phyloP scores from a whole-genome alignment of 352 stramenopile genomes.

The Pythium oligandrum region DNA sequence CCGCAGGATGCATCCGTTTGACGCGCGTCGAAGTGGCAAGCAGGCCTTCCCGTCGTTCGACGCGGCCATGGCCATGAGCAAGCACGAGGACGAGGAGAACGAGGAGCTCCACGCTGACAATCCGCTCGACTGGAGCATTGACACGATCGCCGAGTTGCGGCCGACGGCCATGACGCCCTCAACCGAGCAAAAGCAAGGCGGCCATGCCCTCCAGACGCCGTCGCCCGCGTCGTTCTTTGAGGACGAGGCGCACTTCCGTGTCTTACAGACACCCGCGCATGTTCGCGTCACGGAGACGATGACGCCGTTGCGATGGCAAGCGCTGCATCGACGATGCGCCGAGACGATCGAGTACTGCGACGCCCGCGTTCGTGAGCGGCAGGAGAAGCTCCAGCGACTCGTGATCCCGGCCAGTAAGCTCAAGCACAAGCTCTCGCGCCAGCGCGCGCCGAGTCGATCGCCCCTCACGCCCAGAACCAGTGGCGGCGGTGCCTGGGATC shows the following conservation, averaged over 20 bases:
- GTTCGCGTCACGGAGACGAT: slow-evolving; percentile 3
- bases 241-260: slow-evolving; percentile 36
- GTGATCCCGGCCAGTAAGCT: slow-evolving; percentile 18
- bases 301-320: slow-evolving; percentile 7
- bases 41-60: slow-evolving; percentile 51
- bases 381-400: slow-evolving; percentile 34
- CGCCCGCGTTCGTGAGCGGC: slow-evolving; percentile 29
- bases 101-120: no score
- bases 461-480: slow-evolving; percentile 10
- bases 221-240: slow-evolving; percentile 37
- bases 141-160: slow-evolving; percentile 56
- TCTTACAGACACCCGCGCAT: slow-evolving; percentile 35
- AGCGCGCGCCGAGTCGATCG: background rate
- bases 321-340: slow-evolving; percentile 40
- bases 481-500: slow-evolving; percentile 25
- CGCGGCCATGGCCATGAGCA: slow-evolving; percentile 19
- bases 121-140: slow-evolving; percentile 57
- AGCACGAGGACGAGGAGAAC: no score
- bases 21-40: slow-evolving; percentile 24
- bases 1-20: slow-evolving; percentile 36
- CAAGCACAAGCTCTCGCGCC: slow-evolving; percentile 13
- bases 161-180: slow-evolving; percentile 49
- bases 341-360: slow-evolving; percentile 37
- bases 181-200: slow-evolving; percentile 24
- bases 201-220: no score